Conservation (phyloP, 495 filamentous ascomycete species). For the Chlorociboria aeruginascens region DNA sequence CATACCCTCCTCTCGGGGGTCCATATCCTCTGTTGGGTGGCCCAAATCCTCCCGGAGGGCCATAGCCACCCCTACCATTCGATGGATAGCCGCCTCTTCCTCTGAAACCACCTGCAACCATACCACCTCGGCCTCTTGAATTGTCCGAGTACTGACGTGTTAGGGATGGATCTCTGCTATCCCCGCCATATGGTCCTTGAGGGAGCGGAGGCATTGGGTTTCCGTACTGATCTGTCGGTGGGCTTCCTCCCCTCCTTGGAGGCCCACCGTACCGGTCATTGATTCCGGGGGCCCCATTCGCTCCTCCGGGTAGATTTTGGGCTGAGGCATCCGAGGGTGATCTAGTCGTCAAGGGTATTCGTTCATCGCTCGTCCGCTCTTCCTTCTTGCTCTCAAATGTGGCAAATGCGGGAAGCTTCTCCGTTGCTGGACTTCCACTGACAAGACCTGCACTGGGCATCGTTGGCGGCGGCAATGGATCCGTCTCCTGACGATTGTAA, state of each 20-base stretch:
- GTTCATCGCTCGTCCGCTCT: constrained; percentile 53
- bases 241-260: constrained; percentile 8
- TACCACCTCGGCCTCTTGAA: constrained; percentile 33
- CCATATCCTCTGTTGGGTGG: constrained; percentile 12
- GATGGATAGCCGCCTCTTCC: constrained; percentile 30
- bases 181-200: constrained; percentile 3
- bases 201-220: constrained; percentile 44
- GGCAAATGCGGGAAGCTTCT: constrained; percentile 63
- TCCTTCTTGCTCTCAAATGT: constrained; percentile 57
- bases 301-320: constrained; percentile 23
- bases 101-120: constrained; percentile 21
- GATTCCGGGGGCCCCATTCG: constrained; percentile 13
- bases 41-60: constrained; percentile 3
- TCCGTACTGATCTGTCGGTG: constrained; percentile 52
- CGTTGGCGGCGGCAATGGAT: constrained; percentile 27
- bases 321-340: constrained; percentile 40
- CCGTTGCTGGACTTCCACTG: constrained; percentile 28
- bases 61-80: constrained; percentile 18
- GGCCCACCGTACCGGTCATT: constrained; percentile 15
- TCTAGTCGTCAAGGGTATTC: constrained; percentile 64
- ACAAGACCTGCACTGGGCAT: constrained; percentile 41
- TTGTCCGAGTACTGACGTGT: constrained; percentile 48
- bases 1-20: constrained; percentile 13
- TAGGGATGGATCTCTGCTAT: constrained; percentile 17
- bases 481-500: constrained; percentile 59